Percentiles rank a stretch among this genome's conserved stretches.
Conservation (phyloP, 2,329 filamentous ascomycete genomes). For the Phialemoniopsis sp. region DNA sequence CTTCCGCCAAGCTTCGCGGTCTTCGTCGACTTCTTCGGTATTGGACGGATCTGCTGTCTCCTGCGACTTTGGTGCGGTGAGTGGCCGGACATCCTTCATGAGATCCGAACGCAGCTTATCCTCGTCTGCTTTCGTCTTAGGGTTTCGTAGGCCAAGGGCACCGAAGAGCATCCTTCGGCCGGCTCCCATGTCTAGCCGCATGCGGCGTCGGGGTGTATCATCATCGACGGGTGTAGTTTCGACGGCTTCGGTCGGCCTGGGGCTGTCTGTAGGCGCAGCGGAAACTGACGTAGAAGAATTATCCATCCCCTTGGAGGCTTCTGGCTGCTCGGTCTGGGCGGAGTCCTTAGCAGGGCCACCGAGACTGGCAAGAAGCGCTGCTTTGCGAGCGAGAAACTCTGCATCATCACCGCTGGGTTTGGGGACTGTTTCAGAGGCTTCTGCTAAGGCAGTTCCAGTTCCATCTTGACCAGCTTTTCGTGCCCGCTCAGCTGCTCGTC, state of each 20-base stretch:
- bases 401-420: constrained; percentile 4
- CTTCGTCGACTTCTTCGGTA: constrained; percentile 28
- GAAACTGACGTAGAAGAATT: too few relatives aligned
- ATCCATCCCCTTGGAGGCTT: background rate
- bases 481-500: constrained; percentile 31
- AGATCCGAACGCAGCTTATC: constrained; percentile 56
- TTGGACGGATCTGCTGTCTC: constrained; percentile 15
- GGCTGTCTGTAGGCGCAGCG: background rate
- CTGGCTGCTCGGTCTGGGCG: constrained; percentile 1
- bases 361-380: constrained; percentile 29
- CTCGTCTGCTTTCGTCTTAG: constrained; percentile 66
- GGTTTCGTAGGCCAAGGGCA: constrained; percentile 64
- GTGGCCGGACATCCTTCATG: constrained; percentile 46
- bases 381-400: constrained; percentile 32
- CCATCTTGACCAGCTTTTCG: constrained; percentile 10
- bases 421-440: background rate
- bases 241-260: constrained; percentile 1
- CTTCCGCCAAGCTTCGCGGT: constrained; percentile 65
- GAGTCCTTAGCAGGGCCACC: constrained; percentile 2
- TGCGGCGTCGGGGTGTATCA: constrained; percentile 19
- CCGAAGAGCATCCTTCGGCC: constrained; percentile 67
- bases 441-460: background rate
- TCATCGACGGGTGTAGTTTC: background rate
- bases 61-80: constrained; percentile 23
- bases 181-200: constrained; percentile 47